Evolutionary conservation across 129 eudicot genomes (phyloP).

Genomic region (Chrysanthemum makinoi): DNA sequence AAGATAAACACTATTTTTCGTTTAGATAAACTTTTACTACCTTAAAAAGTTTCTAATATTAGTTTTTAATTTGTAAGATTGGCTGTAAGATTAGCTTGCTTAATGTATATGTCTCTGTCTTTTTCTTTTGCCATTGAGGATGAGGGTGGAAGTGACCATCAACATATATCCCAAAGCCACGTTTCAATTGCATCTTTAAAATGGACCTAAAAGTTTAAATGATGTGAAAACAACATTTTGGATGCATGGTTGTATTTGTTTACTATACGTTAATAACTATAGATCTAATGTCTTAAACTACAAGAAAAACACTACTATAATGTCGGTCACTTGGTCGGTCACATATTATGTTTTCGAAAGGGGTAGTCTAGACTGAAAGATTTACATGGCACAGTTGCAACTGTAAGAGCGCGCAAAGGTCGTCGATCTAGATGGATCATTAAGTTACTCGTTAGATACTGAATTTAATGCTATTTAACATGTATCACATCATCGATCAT

Average conservation of each 20-base stretch:
- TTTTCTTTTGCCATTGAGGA: slow-evolving; percentile 23
- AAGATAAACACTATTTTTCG: neutral
- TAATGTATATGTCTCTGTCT: neutral
- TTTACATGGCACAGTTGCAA: no score
- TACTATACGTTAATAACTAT: neutral
- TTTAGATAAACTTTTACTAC: no score
- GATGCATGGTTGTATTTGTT: slow-evolving; percentile 20
- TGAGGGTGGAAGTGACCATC: slow-evolving; percentile 22
- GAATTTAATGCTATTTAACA: no score
- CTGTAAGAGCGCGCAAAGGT: no score
- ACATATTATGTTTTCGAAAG: neutral
- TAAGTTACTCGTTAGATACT: no score
- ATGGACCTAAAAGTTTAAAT: slow-evolving; percentile 13
- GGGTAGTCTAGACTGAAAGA: no score
- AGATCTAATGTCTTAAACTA: neutral
- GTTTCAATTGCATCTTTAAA: slow-evolving; percentile 6
- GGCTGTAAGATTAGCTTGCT: no score
- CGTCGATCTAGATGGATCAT: no score
- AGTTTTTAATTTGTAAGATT: no score
- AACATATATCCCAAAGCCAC: slow-evolving; percentile 29
- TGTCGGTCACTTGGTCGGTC: neutral
- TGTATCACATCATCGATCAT: no score
- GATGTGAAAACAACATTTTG: slow-evolving; percentile 16
- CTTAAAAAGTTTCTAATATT: no score
- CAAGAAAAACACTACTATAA: neutral